Evolutionary conservation across 2,329 filamentous ascomycete species (phyloP), one percentile per base, ranked within the genome.

Genomic region (Pestalotiopsis sp.): DNA sequence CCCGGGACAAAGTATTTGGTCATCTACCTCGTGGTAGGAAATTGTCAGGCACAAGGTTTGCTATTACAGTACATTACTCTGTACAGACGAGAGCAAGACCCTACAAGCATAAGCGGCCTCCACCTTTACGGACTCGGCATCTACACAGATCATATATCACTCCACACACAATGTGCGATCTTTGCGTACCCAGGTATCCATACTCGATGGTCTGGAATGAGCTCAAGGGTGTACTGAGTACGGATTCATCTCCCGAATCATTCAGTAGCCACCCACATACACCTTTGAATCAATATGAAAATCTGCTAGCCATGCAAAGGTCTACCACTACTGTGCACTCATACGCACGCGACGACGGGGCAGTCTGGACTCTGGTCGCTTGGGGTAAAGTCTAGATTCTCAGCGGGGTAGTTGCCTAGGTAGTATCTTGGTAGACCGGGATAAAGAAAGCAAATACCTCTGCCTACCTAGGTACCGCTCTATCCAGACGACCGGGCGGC

Each of bases 41-140:
- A 41, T 25, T 40, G 13, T 9, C 61, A 64, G 61, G 61, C 41
- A 45, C 61, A 64, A 64, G 41, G 38, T 52, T 52, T 25, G 11
- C 17, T 36, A 36, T 36, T 36, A 9, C 31, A 36, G 45, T 52
- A 52, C 45, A 17, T 52, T 52, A 6, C 17, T n/a, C 17, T 20
- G 3, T 52, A 52, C 61, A 49, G 7, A 36, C 38, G 13, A 49
- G 38, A 52, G n/a, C 60, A 45, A 64, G 61, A 64, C 61, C 61
- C 61, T 64, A 64, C 61, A 45, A 38, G 40, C 61, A 64, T 64
- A 64, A 49, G 61, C 61, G 61, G 40, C 36, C n/a, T 52, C 61
- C 61, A 64, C 61, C 25, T 13, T 23, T 36, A 40, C 38, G 36
- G 59, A 17, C 31, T 40, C n/a, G 36, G n/a, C n/a, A 36, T 62